Percentiles rank a stretch among this genome's conserved stretches.
These are phyloP conservation scores for Alternaria gaisen DNA, from an alignment of 2,329 filamentous ascomycete species.

Conservation along the genomic window DNA sequence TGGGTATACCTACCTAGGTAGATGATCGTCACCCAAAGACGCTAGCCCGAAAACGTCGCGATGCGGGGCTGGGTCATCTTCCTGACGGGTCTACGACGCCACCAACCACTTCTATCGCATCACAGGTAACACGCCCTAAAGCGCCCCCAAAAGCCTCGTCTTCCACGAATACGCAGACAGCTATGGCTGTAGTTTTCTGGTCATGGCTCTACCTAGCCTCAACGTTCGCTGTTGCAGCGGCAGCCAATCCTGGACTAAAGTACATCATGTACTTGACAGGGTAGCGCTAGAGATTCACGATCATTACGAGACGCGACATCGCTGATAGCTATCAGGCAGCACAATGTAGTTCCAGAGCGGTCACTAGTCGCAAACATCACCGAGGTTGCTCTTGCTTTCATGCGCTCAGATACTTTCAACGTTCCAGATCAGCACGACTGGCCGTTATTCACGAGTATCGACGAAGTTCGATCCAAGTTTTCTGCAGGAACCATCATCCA, in stretches of 20 bases:
- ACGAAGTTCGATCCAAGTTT: constrained; percentile 56
- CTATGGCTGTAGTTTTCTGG: neutral
- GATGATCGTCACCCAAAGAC: neutral
- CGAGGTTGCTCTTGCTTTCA: constrained; percentile 44
- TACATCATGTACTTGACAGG: constrained; percentile 5
- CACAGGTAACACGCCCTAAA: neutral
- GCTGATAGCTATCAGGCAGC: constrained; percentile 29
- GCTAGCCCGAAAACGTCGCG: neutral
- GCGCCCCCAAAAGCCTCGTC: neutral
- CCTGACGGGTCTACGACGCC: neutral
- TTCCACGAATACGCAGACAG: neutral
- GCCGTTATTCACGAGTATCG: constrained; percentile 40
- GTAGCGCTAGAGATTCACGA: neutral
- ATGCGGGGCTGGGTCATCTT: neutral
- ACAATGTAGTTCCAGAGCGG: constrained; percentile 36
- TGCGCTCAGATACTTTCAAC: constrained; percentile 42
- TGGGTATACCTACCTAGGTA: too few relatives aligned
- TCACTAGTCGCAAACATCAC: constrained; percentile 31
- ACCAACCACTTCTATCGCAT: neutral
- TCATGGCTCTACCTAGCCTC: neutral
- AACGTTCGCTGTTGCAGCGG: neutral
- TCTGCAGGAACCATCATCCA: constrained; percentile 36
- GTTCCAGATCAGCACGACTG: constrained; percentile 26
- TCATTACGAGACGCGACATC: accelerated
- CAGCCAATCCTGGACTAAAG: constrained; percentile 1